phyloP scores from a whole-genome alignment of 208 protist genomes.

The Wallacemonas sp. region DNA sequence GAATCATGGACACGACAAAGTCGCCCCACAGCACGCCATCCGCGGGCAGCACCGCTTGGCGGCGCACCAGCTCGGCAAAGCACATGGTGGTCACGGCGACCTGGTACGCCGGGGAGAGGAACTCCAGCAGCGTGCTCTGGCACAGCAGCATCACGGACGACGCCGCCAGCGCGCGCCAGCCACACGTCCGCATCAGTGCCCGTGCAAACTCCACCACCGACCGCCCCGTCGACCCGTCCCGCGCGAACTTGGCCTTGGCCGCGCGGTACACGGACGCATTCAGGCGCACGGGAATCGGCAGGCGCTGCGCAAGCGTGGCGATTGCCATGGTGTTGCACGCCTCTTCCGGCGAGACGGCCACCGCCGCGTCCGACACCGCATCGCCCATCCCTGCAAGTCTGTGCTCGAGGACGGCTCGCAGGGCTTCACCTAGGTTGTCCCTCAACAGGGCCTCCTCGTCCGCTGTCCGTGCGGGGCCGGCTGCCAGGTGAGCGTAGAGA shows the following conservation, averaged over 20 bases:
- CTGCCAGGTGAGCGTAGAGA: constrained; percentile 18
- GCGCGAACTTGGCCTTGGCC: neutral
- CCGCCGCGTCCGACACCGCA: neutral
- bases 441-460: constrained; percentile 11
- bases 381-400: neutral
- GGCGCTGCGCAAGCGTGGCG: neutral
- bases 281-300: neutral
- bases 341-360: neutral
- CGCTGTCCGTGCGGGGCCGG: neutral
- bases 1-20: constrained; percentile 1
- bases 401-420: constrained; percentile 25
- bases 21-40: neutral
- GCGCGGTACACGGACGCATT: neutral
- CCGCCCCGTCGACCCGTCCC: neutral
- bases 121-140: neutral
- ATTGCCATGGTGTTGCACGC: constrained; percentile 1
- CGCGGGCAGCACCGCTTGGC: neutral
- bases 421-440: constrained; percentile 26
- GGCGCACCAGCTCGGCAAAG: neutral
- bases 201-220: constrained; percentile 1
- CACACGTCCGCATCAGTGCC: neutral
- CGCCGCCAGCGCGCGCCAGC: neutral
- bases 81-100: neutral
- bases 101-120: neutral
- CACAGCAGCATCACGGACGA: neutral